Base-by-base conservation (phyloP, 2,329 filamentous ascomycete species). In the Pseudophaeomoniella oleicola region DNA sequence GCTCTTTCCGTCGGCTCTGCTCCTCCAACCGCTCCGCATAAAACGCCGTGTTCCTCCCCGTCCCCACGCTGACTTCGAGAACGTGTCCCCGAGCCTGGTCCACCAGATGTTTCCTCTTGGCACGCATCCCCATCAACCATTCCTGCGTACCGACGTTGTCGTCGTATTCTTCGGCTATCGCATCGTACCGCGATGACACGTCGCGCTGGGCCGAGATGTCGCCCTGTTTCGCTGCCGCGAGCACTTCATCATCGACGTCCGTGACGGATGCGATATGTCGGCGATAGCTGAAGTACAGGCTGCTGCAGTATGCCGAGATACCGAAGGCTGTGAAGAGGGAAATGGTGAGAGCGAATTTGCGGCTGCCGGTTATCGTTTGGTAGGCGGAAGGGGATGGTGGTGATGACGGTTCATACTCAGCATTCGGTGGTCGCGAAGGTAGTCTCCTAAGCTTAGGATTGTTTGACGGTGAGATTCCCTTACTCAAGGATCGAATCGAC, bases 11-110 rank as follows among this genome's bases (percentile, higher is more conserved):
- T n/a, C n/a, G 22, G 6, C 22, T n/a, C 22, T 27, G 9, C 22
- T 27, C n/a, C 22, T 27, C 22, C n/a, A 27, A 27, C n/a, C 22
- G 22, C 22, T 27, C 22, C n/a, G 22, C 22, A 45, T 68, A 69
- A 42, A 59, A 65, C 17, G 54, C 48, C 42, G 62, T 46, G 41
- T 68, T 69, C 19, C 64, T 52, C 3, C 65, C 65, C 2, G 65
- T 69, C n/a, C 65, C 64, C 30, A 57, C 63, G 41, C 60, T 63
- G 29, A 67, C 62, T 47, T 69, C 65, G 4, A 68, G 53, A 5
- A 67, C 63, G 42, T 68, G 46, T 1, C 65, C 65, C 14, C 54
- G 50, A 3, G 63, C 63, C 39, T 54, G 50, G 5, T 48, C 45
- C n/a, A 61, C 50, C 2, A 69, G 51, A 27, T 58, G 53, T 16